Evolutionary conservation across 495 filamentous ascomycete species (phyloP).

Genomic region (Neurospora tetrasperma): DNA sequence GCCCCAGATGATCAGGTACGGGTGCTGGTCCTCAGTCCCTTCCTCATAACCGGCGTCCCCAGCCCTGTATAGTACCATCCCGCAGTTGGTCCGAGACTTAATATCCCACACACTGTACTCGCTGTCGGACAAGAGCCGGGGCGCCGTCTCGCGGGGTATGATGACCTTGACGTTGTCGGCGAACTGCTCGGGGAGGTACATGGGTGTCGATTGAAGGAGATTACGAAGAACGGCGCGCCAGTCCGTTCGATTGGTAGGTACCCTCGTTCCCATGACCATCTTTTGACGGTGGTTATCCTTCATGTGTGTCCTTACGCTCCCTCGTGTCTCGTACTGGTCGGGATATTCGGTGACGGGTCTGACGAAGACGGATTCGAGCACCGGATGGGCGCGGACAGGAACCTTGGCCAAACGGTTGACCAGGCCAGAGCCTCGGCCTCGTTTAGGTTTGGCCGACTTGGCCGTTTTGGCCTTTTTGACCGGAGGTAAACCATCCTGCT

Average conservation of each 20-base stretch:
- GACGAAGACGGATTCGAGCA: conserved; percentile 16
- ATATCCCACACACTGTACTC: conserved; percentile 13
- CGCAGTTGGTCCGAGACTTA: conserved; percentile 7
- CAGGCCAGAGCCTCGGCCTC: neutral
- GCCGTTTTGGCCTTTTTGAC: too few species aligned
- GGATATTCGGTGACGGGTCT: conserved; percentile 10
- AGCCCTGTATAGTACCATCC: conserved; percentile 1
- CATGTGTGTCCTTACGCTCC: conserved; percentile 1
- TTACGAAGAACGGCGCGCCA: conserved; percentile 19
- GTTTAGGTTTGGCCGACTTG: neutral
- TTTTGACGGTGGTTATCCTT: conserved; percentile 3
- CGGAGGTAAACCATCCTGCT: neutral
- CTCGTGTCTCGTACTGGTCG: conserved; percentile 4
- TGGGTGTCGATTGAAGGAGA: conserved; percentile 14
- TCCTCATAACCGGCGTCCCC: neutral
- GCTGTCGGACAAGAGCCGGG: conserved; percentile 2
- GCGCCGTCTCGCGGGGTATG: neutral
- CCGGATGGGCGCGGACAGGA: conserved; percentile 13
- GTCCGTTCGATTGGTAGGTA: conserved; percentile 3
- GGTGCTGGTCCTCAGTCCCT: neutral
- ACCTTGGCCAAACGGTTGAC: conserved; percentile 12
- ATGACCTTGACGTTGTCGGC: conserved; percentile 10
- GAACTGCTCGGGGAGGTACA: neutral
- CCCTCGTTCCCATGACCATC: neutral
- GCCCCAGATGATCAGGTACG: conserved; percentile 10